Percentiles rank a stretch among this genome's conserved stretches.
phyloP scores from a whole-genome alignment of 768 basidiomycete genomes.

The Boletus rubroflammeus region DNA sequence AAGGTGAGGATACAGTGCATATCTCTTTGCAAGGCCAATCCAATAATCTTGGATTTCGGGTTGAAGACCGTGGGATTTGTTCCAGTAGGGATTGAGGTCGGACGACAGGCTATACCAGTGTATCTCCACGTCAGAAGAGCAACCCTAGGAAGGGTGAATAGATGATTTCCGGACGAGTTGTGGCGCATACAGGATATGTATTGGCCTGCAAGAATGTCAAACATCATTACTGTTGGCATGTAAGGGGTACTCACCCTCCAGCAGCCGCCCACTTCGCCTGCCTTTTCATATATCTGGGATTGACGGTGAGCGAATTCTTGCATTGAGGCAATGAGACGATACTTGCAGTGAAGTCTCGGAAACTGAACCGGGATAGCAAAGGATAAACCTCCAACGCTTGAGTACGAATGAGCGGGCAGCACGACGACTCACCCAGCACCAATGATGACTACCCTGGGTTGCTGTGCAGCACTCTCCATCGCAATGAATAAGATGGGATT shows the following conservation, averaged over 20 bases:
- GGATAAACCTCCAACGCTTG: constrained; percentile 40
- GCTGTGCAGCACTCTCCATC: not conserved
- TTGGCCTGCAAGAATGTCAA: constrained; percentile 26
- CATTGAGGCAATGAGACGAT: not conserved
- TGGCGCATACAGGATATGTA: constrained; percentile 22
- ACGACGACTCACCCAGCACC: constrained; percentile 20
- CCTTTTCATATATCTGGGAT: constrained; percentile 44
- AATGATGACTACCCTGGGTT: constrained; percentile 19
- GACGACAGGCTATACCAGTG: constrained; percentile 47
- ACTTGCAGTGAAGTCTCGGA: constrained; percentile 40
- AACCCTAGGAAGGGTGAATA: constrained; percentile 31
- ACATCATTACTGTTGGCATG: not conserved
- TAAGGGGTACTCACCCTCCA: constrained; percentile 42
- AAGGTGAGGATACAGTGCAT: constrained; percentile 40
- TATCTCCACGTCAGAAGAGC: constrained; percentile 42
- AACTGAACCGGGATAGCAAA: constrained; percentile 40
- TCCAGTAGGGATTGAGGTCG: constrained; percentile 46
- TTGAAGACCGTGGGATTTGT: constrained; percentile 38
- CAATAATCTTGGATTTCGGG: constrained; percentile 44
- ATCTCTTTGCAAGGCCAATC: constrained; percentile 39
- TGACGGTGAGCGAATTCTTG: not conserved
- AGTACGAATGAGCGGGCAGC: not conserved
- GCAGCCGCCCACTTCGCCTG: constrained; percentile 44
- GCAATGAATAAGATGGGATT: not conserved
- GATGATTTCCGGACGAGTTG: not conserved